Base-by-base conservation (phyloP, 2,329 filamentous ascomycete genomes). In the Scedosporium minutisporum region DNA sequence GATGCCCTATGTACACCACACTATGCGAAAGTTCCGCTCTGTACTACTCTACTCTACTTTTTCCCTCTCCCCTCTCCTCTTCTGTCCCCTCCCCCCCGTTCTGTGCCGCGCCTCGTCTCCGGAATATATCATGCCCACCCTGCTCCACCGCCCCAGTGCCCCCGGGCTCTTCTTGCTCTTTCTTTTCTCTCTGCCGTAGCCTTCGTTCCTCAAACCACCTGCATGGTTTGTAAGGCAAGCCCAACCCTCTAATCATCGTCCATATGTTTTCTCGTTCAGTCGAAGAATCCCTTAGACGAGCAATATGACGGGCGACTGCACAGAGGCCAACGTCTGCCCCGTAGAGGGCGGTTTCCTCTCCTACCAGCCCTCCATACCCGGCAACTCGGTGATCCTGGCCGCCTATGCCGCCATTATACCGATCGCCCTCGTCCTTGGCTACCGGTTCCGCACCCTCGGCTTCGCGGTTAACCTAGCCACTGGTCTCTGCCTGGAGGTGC, bases 401-500 rank as follows among this genome's bases (percentile, higher is more conserved):
- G 65, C 72, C 7, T 80, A 79, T 66, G 73, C 70, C 7, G 59
- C 75, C 42, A 69, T 80, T 33, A 68, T 77, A n/a, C 73, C 77
- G 9, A 63, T 73, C 48, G 67, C 72, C 25, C 63, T 76, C 9
- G 73, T 73, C 57, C 65, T 77, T 21, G 79, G 77, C 16, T 65
- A 75, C 48, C 75, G 72, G 33, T 76, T 74, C 61, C 71, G 67
- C 57, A 79, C 76, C 29, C 71, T 72, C 0, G 62, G 76, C 4
- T 81, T 81, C 69, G 72, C 78, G 2, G 69, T 71, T 1, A 68
- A 71, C 2, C 65, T 82, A 61, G 69, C 74, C 2, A 70, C 71
- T 0, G 80, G 79, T 1, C 69, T 81, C 14, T 64, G 75, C 5
- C 64, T 81, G 6, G 78, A 81, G 64, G 69, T 78, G 6, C 44